These are phyloP conservation scores for Ophioceras dolichostomum DNA, from an alignment of 2,329 filamentous ascomycete genomes.

Conservation along the genomic window DNA sequence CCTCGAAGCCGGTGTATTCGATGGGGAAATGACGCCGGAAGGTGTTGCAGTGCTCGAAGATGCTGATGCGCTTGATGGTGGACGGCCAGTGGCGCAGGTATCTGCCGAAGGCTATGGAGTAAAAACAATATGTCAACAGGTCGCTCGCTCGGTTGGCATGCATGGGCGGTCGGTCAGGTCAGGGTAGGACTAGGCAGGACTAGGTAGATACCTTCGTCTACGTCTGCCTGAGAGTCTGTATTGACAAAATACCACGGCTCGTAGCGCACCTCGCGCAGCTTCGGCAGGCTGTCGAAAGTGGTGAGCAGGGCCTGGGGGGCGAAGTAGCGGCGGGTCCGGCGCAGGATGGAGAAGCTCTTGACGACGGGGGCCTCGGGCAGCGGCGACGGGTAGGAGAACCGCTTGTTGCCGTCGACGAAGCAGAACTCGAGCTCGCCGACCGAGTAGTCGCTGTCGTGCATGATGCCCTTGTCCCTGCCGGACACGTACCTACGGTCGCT, in stretches of 20 bases:
- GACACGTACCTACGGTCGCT: conserved; percentile 5
- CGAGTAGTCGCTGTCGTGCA: conserved; percentile 4
- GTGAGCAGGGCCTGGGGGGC: conserved; percentile 9
- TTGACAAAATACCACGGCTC: conserved; percentile 11
- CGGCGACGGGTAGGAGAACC: conserved; percentile 8
- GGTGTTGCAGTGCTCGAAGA: conserved; percentile 10
- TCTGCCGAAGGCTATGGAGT: conserved; percentile 9
- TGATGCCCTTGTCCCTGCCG: conserved; percentile 4
- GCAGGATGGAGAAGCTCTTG: conserved; percentile 8
- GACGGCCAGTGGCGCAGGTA: conserved; percentile 10
- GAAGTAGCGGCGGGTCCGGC: conserved; percentile 11
- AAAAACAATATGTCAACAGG: background rate
- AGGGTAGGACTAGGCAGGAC: too few species aligned
- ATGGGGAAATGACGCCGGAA: conserved; percentile 3
- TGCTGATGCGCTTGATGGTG: conserved; percentile 8
- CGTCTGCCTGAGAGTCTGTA: conserved; percentile 5
- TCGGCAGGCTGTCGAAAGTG: conserved; percentile 10
- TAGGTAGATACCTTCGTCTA: too few species aligned
- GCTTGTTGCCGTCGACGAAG: conserved; percentile 7
- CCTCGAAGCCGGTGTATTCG: conserved; percentile 1
- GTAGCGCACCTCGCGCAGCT: conserved; percentile 7
- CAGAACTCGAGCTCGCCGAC: conserved; percentile 5
- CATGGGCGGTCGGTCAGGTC: too few species aligned
- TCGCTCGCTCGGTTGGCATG: conserved; percentile 9
- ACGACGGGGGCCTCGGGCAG: conserved; percentile 10